Evolutionary conservation across 805 yeast species (phyloP).

Genomic region (Wickerhamomyces subpelliculosus): DNA sequence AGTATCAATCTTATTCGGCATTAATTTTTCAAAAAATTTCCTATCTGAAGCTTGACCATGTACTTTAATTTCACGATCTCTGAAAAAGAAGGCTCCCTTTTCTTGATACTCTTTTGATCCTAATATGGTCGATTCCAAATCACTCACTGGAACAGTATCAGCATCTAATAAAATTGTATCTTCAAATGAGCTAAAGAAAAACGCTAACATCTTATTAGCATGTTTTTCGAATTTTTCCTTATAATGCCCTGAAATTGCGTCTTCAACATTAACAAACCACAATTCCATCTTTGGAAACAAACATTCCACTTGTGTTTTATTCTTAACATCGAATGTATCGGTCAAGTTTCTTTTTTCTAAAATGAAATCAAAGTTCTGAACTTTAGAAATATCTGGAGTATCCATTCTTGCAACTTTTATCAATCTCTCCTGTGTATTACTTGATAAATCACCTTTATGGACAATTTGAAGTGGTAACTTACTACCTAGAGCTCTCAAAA

Average conservation of each 20-base stretch:
- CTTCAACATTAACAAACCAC: constrained; percentile 32
- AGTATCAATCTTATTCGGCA: constrained; percentile 35
- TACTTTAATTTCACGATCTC: constrained; percentile 35
- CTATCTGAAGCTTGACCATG: constrained; percentile 17
- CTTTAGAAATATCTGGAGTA: constrained; percentile 5
- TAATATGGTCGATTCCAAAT: constrained; percentile 29
- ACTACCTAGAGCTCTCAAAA: constrained; percentile 30
- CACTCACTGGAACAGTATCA: constrained; percentile 39
- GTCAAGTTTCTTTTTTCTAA: constrained; percentile 2
- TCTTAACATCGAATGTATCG: background rate
- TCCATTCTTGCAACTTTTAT: constrained; percentile 25
- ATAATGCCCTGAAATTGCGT: constrained; percentile 14
- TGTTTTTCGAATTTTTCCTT: constrained; percentile 27
- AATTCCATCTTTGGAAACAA: constrained; percentile 27
- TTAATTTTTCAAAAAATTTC: constrained; percentile 35
- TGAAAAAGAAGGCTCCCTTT: constrained; percentile 35
- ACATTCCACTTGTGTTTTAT: constrained; percentile 3
- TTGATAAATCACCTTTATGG: constrained; percentile 28
- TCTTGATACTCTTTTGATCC: constrained; percentile 24
- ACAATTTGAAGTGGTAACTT: constrained; percentile 34
- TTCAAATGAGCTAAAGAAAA: constrained; percentile 40
- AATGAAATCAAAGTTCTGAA: constrained; percentile 6
- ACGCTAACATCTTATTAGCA: constrained; percentile 42
- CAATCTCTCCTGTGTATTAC: constrained; percentile 24
- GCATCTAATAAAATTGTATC: constrained; percentile 46